phyloP scores from a whole-genome alignment of 495 filamentous ascomycete species.

The Neurospora sp. region DNA sequence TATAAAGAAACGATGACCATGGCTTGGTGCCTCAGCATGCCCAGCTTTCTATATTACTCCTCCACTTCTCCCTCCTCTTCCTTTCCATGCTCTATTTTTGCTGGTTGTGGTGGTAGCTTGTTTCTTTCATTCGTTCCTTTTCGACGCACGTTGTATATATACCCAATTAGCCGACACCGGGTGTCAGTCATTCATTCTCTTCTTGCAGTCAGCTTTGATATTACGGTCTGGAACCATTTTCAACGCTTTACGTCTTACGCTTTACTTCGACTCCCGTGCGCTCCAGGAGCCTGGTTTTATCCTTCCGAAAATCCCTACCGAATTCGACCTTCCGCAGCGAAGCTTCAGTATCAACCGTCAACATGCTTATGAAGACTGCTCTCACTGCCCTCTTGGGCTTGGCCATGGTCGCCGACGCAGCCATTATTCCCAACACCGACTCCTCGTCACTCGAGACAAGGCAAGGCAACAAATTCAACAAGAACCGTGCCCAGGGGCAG shows the following conservation, averaged over 20 bases:
- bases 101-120: conserved; percentile 35
- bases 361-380: conserved; percentile 37
- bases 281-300: conserved; percentile 8
- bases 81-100: conserved; percentile 24
- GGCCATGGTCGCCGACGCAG: conserved; percentile 30
- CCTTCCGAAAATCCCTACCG: conserved; percentile 5
- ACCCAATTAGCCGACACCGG: conserved; percentile 25
- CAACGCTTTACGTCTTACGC: conserved; percentile 12
- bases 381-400: conserved; percentile 33
- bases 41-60: conserved; percentile 15
- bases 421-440: conserved; percentile 23
- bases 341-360: conserved; percentile 12
- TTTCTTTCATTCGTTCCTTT: conserved; percentile 42
- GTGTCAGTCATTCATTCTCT: conserved; percentile 34
- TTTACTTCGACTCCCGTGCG: conserved; percentile 8
- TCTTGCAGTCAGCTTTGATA: conserved; percentile 22
- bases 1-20: conserved; percentile 35
- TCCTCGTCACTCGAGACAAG: conserved; percentile 7
- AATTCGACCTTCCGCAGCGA: neutral
- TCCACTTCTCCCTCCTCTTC: conserved; percentile 10
- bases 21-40: conserved; percentile 16
- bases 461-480: conserved; percentile 11
- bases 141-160: conserved; percentile 27
- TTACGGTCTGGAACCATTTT: conserved; percentile 41
- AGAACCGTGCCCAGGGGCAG: conserved; percentile 3